A percentile compares a stretch with the other conserved stretches of the same genome.
phyloP scores from a whole-genome alignment of 495 filamentous ascomycete species.

The Pseudoneurospora amorphoporcata region DNA sequence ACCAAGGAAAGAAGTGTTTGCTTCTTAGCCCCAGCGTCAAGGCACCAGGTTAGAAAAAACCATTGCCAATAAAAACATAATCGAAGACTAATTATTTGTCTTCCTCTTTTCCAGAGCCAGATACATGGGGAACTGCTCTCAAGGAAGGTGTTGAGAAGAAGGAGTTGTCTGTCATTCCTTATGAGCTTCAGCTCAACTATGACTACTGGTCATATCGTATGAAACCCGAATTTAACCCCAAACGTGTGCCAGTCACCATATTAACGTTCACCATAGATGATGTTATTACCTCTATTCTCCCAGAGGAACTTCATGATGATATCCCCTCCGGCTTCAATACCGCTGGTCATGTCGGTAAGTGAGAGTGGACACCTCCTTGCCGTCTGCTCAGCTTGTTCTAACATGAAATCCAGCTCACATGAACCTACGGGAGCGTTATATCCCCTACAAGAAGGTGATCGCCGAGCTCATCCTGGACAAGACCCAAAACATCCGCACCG shows the following conservation, averaged over 20 bases:
- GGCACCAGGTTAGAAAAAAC: conserved; percentile 44
- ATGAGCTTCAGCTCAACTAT: conserved; percentile 67
- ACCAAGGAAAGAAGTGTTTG: conserved; percentile 55
- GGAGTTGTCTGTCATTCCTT: conserved; percentile 60
- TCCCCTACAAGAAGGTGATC: conserved; percentile 75
- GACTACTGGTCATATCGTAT: conserved; percentile 76
- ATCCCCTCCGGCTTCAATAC: conserved; percentile 78
- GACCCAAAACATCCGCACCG: conserved; percentile 62
- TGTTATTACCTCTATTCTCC: conserved; percentile 69
- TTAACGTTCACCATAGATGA: conserved; percentile 46
- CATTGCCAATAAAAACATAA: not conserved
- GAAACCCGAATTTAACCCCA: conserved; percentile 11
- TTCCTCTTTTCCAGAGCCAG: conserved; percentile 41
- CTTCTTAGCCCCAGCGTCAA: conserved; percentile 62
- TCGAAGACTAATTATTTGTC: conserved; percentile 6
- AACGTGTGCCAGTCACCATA: not conserved
- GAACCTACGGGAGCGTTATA: conserved; percentile 72
- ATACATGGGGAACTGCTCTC: conserved; percentile 65
- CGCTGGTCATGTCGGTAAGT: conserved; percentile 76
- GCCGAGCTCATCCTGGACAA: conserved; percentile 82
- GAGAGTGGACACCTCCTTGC: not conserved
- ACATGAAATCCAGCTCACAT: conserved; percentile 51
- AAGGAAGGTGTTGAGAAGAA: conserved; percentile 54
- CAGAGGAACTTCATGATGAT: conserved; percentile 52
- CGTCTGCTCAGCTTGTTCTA: not conserved